Evolutionary conservation across 2,329 filamentous ascomycete species (phyloP).

Genomic region (Didymella glomerata): DNA sequence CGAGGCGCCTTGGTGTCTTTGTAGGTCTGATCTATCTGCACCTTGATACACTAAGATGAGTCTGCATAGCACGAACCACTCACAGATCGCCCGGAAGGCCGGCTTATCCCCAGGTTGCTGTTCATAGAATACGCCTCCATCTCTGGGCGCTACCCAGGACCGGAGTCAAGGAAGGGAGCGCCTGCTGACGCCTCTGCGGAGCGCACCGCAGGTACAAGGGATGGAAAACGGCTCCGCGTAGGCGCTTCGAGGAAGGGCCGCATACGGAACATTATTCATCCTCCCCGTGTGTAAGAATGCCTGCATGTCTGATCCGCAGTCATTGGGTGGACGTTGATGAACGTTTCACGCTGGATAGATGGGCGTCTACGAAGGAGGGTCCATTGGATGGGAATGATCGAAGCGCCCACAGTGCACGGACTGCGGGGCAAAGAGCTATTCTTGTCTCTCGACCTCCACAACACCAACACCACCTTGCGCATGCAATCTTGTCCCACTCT

Average conservation of each 20-base stretch:
- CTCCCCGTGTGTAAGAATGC: constrained; percentile 29
- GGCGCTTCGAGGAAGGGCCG: constrained; percentile 40
- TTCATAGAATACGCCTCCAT: constrained; percentile 33
- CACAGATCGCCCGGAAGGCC: constrained; percentile 35
- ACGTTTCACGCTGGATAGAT: constrained; percentile 30
- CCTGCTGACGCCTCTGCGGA: constrained; percentile 42
- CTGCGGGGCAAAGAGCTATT: constrained; percentile 18
- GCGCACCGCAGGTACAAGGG: constrained; percentile 24
- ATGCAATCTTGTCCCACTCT: constrained; percentile 14
- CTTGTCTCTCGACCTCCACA: constrained; percentile 5
- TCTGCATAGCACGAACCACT: constrained; percentile 36
- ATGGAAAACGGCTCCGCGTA: constrained; percentile 31
- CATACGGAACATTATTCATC: constrained; percentile 36
- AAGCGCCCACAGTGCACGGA: constrained; percentile 16
- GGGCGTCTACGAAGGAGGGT: constrained; percentile 32
- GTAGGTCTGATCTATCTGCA: constrained; percentile 40
- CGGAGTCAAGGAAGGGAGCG: constrained; percentile 36
- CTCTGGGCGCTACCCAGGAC: constrained; percentile 36
- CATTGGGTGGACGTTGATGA: constrained; percentile 34
- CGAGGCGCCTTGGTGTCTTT: constrained; percentile 43
- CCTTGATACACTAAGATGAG: constrained; percentile 38
- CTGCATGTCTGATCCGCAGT: constrained; percentile 6
- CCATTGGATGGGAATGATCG: constrained; percentile 28
- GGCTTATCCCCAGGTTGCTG: constrained; percentile 26
- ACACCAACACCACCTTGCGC: constrained; percentile 19